Evolutionary conservation across 73 alveolate genomes (phyloP).

Genomic region (Urostyla sp.): DNA sequence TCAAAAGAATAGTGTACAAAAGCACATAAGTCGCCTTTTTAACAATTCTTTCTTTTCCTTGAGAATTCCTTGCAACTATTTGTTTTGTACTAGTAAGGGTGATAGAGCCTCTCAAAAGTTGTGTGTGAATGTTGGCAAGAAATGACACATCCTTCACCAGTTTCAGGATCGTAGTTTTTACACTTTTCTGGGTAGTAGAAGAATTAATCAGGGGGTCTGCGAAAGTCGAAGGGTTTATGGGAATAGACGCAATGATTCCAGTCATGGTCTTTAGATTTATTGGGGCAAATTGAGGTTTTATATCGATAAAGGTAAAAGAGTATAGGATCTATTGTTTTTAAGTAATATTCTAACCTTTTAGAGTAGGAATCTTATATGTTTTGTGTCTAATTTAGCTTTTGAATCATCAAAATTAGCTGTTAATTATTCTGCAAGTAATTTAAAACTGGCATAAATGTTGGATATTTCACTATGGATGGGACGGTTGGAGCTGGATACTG

Average conservation of each 20-base stretch:
- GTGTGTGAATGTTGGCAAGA: constrained; percentile 54
- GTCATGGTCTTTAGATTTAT: constrained; percentile 62
- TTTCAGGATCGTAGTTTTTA: background rate
- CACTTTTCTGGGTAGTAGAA: constrained; percentile 60
- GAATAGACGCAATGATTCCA: constrained; percentile 73
- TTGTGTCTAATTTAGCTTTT: too few species aligned
- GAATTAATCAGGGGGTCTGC: constrained; percentile 68
- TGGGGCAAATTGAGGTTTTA: constrained; percentile 66
- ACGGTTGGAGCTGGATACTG: constrained; percentile 32
- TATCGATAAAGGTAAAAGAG: constrained; percentile 62
- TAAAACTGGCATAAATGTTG: constrained; percentile 10
- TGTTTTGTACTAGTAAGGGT: constrained; percentile 57
- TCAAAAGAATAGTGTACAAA: constrained; percentile 22
- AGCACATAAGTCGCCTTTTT: constrained; percentile 45
- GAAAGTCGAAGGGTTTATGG: constrained; percentile 60
- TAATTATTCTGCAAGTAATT: too few species aligned
- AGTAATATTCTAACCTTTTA: constrained; percentile 3
- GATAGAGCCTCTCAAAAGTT: constrained; percentile 70
- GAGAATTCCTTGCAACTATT: constrained; percentile 51
- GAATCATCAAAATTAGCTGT: too few species aligned
- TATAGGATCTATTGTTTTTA: constrained; percentile 19
- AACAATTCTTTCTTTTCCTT: constrained; percentile 23
- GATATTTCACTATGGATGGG: constrained; percentile 23
- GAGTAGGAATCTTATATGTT: background rate
- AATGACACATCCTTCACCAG: constrained; percentile 10